Evolutionary conservation across 805 yeast genomes (phyloP).

Genomic region (Brettanomyces naardenensis): DNA sequence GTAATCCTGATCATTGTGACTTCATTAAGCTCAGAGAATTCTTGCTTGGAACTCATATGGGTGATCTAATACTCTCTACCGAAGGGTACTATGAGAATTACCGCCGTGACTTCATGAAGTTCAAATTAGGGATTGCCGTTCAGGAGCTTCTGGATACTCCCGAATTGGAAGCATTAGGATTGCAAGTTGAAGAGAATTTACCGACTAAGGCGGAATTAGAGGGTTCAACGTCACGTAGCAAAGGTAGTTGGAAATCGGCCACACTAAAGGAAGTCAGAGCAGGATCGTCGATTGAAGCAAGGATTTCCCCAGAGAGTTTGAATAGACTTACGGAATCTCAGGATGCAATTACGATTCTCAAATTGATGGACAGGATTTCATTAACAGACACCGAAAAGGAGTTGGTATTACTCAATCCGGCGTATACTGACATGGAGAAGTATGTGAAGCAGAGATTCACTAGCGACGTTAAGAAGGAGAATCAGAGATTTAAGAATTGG

Average conservation of each 20-base stretch:
- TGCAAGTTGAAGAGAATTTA: background rate
- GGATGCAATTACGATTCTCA: constrained; percentile 28
- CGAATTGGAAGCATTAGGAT: constrained; percentile 13
- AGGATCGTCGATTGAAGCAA: constrained; percentile 2
- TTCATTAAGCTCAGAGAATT: constrained; percentile 56
- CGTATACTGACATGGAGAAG: constrained; percentile 36
- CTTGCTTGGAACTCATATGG: constrained; percentile 61
- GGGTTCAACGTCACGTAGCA: constrained; percentile 16
- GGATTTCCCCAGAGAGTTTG: constrained; percentile 14
- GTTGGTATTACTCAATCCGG: constrained; percentile 37
- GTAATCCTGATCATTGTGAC: constrained; percentile 71
- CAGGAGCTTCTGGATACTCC: constrained; percentile 9
- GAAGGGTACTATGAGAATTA: constrained; percentile 71
- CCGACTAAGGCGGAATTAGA: constrained; percentile 10
- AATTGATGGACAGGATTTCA: constrained; percentile 30
- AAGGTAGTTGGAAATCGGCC: constrained; percentile 20
- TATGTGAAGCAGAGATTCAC: constrained; percentile 35
- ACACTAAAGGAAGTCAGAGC: constrained; percentile 4
- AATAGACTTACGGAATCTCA: constrained; percentile 21
- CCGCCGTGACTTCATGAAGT: constrained; percentile 46
- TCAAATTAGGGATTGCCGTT: constrained; percentile 23
- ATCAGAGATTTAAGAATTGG: constrained; percentile 55
- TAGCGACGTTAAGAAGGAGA: constrained; percentile 39
- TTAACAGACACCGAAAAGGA: constrained; percentile 30
- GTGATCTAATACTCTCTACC: constrained; percentile 70